Evolutionary conservation across 2,329 filamentous ascomycete genomes (phyloP).

Genomic region (Leptographium lundbergii): DNA sequence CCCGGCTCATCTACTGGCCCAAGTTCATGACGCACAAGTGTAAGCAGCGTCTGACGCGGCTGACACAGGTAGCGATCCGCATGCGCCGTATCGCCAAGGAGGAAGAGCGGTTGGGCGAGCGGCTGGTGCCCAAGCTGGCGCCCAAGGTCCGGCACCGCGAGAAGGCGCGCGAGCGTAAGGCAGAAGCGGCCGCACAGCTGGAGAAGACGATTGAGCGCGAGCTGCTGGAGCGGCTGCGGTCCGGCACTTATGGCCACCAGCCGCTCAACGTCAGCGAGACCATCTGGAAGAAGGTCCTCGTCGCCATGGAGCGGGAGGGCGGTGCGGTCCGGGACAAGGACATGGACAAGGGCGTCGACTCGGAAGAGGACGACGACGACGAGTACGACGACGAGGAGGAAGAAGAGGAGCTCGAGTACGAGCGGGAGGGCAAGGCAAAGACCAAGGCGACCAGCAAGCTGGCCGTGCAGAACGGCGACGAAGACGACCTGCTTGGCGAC

Average conservation of each 20-base stretch:
- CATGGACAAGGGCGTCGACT: conserved; percentile 73
- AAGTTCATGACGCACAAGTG: conserved; percentile 79
- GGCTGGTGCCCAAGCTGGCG: conserved; percentile 74
- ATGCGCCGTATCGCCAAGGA: conserved; percentile 73
- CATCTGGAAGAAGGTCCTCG: conserved; percentile 95
- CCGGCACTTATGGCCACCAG: conserved; percentile 87
- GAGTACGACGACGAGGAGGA: conserved; percentile 49
- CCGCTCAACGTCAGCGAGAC: conserved; percentile 89
- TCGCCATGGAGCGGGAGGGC: conserved; percentile 76
- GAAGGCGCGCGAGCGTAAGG: conserved; percentile 55
- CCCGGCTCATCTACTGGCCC: conserved; percentile 81
- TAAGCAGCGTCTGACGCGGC: conserved; percentile 83
- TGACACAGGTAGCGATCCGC: conserved; percentile 82
- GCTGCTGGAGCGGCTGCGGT: conserved; percentile 78
- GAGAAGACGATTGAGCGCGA: conserved; percentile 93
- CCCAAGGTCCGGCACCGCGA: conserved; percentile 77
- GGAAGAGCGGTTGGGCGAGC: conserved; percentile 81
- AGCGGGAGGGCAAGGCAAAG: conserved; percentile 29
- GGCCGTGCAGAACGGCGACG: conserved; percentile 39
- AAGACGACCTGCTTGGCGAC: conserved; percentile 63
- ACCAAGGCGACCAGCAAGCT: conserved; percentile 19
- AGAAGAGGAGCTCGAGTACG: conserved; percentile 38
- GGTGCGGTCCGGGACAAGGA: conserved; percentile 77
- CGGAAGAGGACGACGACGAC: conserved; percentile 56
- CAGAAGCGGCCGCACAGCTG: conserved; percentile 77